Conservation (phyloP, 2,329 filamentous ascomycete genomes). For the Thielaviopsis cerberus region DNA sequence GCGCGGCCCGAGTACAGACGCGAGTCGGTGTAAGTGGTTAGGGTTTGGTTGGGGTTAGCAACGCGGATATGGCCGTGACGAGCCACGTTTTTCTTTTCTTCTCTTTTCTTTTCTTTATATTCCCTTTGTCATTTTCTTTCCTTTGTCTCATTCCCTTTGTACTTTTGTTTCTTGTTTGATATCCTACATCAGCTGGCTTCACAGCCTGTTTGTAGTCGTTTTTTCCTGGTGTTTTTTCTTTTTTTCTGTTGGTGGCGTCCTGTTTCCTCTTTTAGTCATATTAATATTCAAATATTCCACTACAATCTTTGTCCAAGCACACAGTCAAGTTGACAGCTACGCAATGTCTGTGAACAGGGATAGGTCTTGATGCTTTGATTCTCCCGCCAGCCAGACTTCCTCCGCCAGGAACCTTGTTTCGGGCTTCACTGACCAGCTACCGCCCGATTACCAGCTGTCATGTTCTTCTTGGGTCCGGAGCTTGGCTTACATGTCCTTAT, state of each 20-base stretch:
- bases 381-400: too few species aligned
- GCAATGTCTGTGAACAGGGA: too few species aligned
- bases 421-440: too few species aligned
- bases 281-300: too few species aligned
- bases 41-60: background rate
- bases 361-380: too few species aligned
- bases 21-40: background rate
- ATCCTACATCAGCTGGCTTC: background rate
- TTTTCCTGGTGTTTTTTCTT: background rate
- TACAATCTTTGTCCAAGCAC: too few species aligned
- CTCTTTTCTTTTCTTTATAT: background rate
- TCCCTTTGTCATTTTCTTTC: background rate
- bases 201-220: background rate
- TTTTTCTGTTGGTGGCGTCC: background rate
- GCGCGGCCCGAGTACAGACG: conserved; percentile 16
- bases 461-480: too few species aligned
- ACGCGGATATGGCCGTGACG: background rate
- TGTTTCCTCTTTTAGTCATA: too few species aligned
- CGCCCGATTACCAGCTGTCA: too few species aligned
- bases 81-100: background rate
- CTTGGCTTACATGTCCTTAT: too few species aligned
- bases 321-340: too few species aligned
- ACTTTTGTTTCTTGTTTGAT: background rate
- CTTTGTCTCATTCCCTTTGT: background rate
- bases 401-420: too few species aligned